These are phyloP conservation scores for Botryosphaeria dothidea DNA, from an alignment of 2,329 filamentous ascomycete genomes.

Conservation along the genomic window DNA sequence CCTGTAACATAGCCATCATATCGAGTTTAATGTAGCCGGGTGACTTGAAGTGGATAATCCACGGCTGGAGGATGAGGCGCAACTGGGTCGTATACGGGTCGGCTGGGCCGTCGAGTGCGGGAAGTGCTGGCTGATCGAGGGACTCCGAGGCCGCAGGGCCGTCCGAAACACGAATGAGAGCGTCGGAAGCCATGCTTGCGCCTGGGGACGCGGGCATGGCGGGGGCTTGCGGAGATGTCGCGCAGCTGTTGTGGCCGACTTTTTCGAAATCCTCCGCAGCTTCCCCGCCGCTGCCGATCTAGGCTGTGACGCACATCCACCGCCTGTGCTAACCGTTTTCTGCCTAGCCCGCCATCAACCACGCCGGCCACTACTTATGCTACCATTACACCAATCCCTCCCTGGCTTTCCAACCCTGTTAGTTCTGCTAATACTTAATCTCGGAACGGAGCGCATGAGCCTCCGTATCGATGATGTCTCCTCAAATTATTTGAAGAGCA, in stretches of 20 bases:
- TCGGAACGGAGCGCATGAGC: too few relatives aligned
- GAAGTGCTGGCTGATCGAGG: not conserved
- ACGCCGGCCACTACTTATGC: too few relatives aligned
- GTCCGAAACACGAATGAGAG: not conserved
- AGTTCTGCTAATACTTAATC: too few relatives aligned
- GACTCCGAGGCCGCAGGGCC: not conserved
- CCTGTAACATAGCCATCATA: slow-evolving; percentile 58
- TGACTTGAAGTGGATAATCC: slow-evolving; percentile 60
- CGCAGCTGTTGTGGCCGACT: slow-evolving; percentile 1
- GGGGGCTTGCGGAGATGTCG: not conserved
- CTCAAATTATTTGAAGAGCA: too few relatives aligned
- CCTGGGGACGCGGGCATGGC: slow-evolving; percentile 1
- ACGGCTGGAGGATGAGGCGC: slow-evolving; percentile 49
- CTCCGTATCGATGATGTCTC: too few relatives aligned
- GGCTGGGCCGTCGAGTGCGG: not conserved
- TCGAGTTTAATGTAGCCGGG: slow-evolving; percentile 61
- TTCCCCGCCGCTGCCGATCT: not conserved
- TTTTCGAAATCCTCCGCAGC: slow-evolving; percentile 9
- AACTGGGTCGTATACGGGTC: slow-evolving; percentile 45
- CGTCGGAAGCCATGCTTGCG: slow-evolving; percentile 3
- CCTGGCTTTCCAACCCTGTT: too few relatives aligned
- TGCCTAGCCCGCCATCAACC: too few relatives aligned
- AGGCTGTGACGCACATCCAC: slow-evolving; percentile 3
- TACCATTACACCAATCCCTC: too few relatives aligned
- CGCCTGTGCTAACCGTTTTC: too few relatives aligned